Conservation (phyloP, 768 basidiomycete species). For the Butyriboletus loyo region DNA sequence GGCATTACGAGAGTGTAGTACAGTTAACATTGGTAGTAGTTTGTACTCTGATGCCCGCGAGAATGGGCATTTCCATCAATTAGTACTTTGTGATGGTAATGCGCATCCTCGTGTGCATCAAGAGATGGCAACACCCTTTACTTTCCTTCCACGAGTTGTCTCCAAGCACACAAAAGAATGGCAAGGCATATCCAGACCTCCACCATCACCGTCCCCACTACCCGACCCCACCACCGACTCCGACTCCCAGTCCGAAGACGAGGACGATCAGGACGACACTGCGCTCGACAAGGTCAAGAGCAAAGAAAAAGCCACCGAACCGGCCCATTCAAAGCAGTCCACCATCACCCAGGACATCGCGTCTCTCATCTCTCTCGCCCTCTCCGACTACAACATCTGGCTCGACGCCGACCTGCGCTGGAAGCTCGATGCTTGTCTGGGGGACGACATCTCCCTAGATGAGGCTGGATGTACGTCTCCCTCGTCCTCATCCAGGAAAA, state of each 20-base stretch:
- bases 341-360: constrained; percentile 44
- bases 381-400: constrained; percentile 76
- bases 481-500: not conserved
- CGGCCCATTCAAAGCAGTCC: constrained; percentile 14
- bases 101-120: too few relatives aligned
- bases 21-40: not conserved
- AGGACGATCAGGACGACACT: constrained; percentile 1
- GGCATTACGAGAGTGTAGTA: not conserved
- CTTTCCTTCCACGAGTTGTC: constrained; percentile 49
- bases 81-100: too few relatives aligned
- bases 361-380: constrained; percentile 49
- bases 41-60: not conserved
- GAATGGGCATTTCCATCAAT: not conserved
- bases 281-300: constrained; percentile 25
- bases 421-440: constrained; percentile 39
- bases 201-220: constrained; percentile 6
- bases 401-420: constrained; percentile 51
- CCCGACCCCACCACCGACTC: constrained; percentile 4
- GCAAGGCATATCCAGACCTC: constrained; percentile 13
- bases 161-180: constrained; percentile 33
- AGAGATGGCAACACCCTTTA: constrained; percentile 31
- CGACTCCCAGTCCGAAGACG: not conserved
- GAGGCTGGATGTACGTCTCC: constrained; percentile 49
- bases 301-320: constrained; percentile 19
- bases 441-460: constrained; percentile 3